Evolutionary conservation across 108 stramenopile genomes (phyloP).

Genomic region (Nitzschia sp.): DNA sequence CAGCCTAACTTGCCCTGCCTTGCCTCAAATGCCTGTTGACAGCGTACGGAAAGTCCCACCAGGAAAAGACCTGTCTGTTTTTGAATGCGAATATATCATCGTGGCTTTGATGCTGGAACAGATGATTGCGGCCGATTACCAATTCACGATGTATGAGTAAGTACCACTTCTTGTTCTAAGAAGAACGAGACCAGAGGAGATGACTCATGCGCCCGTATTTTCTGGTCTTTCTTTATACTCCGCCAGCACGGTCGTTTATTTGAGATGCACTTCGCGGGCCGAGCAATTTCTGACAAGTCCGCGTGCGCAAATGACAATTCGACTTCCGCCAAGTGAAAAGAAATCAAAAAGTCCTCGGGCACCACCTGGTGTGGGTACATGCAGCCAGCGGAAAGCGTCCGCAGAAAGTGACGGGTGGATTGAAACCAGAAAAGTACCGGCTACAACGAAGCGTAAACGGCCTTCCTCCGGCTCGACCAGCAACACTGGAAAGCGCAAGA

Average conservation of each 20-base stretch:
- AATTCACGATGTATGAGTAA: conserved; percentile 61
- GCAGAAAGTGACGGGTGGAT: conserved; percentile 37
- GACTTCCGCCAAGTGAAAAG: conserved; percentile 27
- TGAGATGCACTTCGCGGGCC: conserved; percentile 19
- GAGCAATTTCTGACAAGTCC: conserved; percentile 26
- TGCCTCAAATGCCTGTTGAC: too few species aligned
- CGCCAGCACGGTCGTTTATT: conserved; percentile 34
- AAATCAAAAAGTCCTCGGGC: conserved; percentile 2
- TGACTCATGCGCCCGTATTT: neutral
- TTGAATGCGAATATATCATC: conserved; percentile 66
- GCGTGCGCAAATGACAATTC: conserved; percentile 35
- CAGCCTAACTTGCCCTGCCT: too few species aligned
- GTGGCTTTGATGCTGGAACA: conserved; percentile 52
- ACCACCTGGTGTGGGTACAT: too few species aligned
- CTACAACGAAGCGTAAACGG: conserved; percentile 12
- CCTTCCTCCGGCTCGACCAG: conserved; percentile 9
- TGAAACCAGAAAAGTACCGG: conserved; percentile 17
- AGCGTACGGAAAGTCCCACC: conserved; percentile 76
- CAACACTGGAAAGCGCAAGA: conserved; percentile 16
- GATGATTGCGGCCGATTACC: conserved; percentile 49
- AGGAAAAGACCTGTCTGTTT: conserved; percentile 58
- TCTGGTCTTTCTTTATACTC: neutral
- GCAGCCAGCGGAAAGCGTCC: conserved; percentile 5
- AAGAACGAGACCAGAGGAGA: too few species aligned
- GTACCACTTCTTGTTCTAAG: conserved; percentile 16